Base-by-base conservation (phyloP, 495 filamentous ascomycete species). In the Baudoinia panamericana region DNA sequence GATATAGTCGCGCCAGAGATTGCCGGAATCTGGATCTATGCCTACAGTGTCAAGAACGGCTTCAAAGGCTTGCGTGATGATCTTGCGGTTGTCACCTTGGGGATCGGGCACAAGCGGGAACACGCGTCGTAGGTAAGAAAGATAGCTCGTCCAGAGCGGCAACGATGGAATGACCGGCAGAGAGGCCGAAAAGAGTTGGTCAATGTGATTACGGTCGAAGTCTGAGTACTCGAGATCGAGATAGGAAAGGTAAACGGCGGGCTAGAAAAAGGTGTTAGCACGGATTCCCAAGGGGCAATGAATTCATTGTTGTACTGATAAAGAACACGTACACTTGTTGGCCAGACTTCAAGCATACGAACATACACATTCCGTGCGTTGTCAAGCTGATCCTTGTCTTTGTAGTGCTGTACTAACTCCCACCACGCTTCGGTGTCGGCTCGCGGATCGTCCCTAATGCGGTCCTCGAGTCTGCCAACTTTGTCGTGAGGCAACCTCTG, bases 391-490 rank as follows among this genome's bases (percentile, higher is more conserved):
- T 77, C 76, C 51, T 82, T 82, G 53, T 73, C 71, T 48, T 76
- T 77, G 57, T 94, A 78, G 60, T 96, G 87, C 46, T 69, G 69
- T 57, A 97, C 86, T 53, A 97, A 67, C 41, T 70, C 69, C 50
- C 87, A 60, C 90, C 90, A 97, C 12, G 88, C 84, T 34, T 86
- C 76, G 48, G 88, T 68, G 54, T 95, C 90, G 45, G 87, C 90
- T 43, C 80, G 76, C 20, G 92, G 83, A 57, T 96, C 90, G 50
- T 95, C 83, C 44, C 75, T 75, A 54, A 94, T 80, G 45, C 88
- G 71, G 53, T 92, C 84, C 61, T 97, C 86, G 45, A 95, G 67
- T 28, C 88, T 78, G 9, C 84, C 82, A 50, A 93, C 69, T 38
- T 69, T 71, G 60, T 95, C 84, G 61, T 81, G 73, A 28, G 82